Evolutionary conservation across 2,329 filamentous ascomycete species (phyloP).

Genomic region (Microcera coccophila): DNA sequence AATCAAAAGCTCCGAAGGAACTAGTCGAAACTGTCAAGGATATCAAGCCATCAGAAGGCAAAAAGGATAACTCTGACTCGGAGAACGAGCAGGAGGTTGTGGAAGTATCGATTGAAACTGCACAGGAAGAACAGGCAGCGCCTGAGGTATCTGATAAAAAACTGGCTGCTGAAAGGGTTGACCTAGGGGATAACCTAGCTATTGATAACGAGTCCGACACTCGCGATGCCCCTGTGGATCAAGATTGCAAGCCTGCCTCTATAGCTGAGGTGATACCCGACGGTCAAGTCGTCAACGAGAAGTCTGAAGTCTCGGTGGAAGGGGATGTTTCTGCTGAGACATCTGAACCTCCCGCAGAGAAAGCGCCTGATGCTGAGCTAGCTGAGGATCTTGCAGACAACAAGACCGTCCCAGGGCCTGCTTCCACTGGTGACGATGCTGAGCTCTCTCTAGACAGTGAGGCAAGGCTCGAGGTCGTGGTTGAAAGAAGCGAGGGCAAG

Average conservation of each 20-base stretch:
- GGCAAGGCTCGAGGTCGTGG: constrained; percentile 2
- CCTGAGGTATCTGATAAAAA: not conserved
- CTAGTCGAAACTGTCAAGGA: not conserved
- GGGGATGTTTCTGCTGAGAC: not conserved
- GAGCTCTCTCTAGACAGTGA: not conserved
- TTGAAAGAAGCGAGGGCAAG: constrained; percentile 1
- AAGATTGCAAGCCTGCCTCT: not conserved
- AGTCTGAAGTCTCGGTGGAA: not conserved
- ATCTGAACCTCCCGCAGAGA: not conserved
- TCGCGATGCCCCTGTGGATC: constrained; percentile 2
- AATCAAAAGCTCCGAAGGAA: constrained; percentile 1
- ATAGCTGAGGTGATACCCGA: not conserved
- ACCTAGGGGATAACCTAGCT: not conserved
- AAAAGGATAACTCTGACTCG: not conserved
- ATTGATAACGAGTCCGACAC: constrained; percentile 2
- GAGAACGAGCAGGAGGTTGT: constrained; percentile 3
- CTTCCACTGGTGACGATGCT: not conserved
- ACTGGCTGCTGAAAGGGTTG: not conserved
- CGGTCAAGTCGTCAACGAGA: not conserved
- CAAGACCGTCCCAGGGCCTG: constrained; percentile 1
- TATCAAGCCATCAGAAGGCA: not conserved
- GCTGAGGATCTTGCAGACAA: not conserved
- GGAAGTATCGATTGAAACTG: constrained; percentile 1
- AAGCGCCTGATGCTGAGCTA: constrained; percentile 3
- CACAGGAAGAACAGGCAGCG: constrained; percentile 2